Base-by-base conservation (phyloP, 2,329 filamentous ascomycete genomes). In the Botrytis squamosa region DNA sequence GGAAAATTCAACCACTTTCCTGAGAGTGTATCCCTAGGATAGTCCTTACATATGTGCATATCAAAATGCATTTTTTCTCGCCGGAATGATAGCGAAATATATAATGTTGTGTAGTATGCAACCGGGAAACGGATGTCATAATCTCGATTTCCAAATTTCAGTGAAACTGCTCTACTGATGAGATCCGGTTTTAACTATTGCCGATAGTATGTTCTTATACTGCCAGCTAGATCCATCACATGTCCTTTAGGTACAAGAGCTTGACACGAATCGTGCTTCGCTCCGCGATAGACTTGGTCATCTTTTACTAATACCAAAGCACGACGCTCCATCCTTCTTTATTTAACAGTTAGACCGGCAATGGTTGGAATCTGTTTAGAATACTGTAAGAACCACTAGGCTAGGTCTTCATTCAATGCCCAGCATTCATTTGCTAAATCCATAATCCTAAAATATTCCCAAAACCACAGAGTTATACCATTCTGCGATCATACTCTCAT, bases 291-390 rank as follows among this genome's bases (percentile, higher is more conserved):
- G 4, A 52, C 1, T 14, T 4, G 4, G 5, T 3, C 9, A 52
- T n/a, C 46, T 25, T n/a, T 6, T 12, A n/a, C 4, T 6, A 14
- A 14, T 52, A 25, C 22, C 22, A 0, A 4, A 52, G n/a, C 9
- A 49, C 4, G 20, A 22, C 44, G 22, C 12, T 25, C 0, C 22
- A 12, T 12, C 1, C 22, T 14, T 52, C 25, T n/a, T 1, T 5
- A n/a, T 52, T 10, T 12, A 12, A 52, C 2, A 25, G 0, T 12
- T 25, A 52, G 22, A n/a, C 22, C 20, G 4, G 1, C 1, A 49
- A 14, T 2, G 2, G 22, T 4, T 52, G 1, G 4, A 0, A 6
- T 52, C 10, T 3, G 4, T 14, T n/a, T 14, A n/a, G 9, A 25
- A 25, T 52, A 22, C 1, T 49, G 3, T 25, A 10, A 4, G 46